Evolutionary conservation across 192 early-diverging fungal genomes (phyloP).

Genomic region (Coemansia sp.): DNA sequence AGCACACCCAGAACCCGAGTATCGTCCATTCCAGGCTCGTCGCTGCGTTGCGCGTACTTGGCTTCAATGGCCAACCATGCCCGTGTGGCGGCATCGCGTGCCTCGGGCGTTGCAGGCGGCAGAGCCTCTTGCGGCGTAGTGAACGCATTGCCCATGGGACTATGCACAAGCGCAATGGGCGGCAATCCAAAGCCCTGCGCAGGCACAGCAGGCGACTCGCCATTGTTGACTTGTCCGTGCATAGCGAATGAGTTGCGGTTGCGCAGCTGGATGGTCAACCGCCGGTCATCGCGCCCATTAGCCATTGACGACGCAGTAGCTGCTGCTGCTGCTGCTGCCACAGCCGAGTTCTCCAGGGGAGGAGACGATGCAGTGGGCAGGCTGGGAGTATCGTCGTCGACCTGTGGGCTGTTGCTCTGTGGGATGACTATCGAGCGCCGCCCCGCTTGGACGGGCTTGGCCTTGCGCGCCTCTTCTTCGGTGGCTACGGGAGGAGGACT

Average conservation of each 20-base stretch:
- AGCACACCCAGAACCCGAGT: conserved; percentile 40
- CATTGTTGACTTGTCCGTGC: neutral
- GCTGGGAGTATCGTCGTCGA: conserved; percentile 11
- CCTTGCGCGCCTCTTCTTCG: conserved; percentile 20
- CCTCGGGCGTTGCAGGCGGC: conserved; percentile 16
- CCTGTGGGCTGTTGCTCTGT: conserved; percentile 28
- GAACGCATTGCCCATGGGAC: conserved; percentile 20
- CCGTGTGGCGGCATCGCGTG: conserved; percentile 20
- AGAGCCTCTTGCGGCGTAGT: conserved; percentile 8
- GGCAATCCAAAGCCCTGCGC: conserved; percentile 4
- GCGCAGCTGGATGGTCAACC: conserved; percentile 57
- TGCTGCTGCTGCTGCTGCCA: neutral
- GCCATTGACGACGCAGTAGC: conserved; percentile 12
- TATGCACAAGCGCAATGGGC: conserved; percentile 13
- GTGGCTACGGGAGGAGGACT: conserved; percentile 15
- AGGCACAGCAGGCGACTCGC: neutral
- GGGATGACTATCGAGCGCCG: conserved; percentile 45
- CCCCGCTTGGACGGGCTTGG: conserved; percentile 15
- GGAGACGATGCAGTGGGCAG: neutral
- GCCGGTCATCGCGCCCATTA: conserved; percentile 36
- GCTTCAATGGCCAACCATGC: conserved; percentile 29
- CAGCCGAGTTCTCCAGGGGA: neutral
- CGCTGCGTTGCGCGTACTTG: conserved; percentile 38
- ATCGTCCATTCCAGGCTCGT: neutral
- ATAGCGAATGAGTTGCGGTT: conserved; percentile 46